Conservation (phyloP, 306 rosid species). For the Fragaria ananassa region DNA sequence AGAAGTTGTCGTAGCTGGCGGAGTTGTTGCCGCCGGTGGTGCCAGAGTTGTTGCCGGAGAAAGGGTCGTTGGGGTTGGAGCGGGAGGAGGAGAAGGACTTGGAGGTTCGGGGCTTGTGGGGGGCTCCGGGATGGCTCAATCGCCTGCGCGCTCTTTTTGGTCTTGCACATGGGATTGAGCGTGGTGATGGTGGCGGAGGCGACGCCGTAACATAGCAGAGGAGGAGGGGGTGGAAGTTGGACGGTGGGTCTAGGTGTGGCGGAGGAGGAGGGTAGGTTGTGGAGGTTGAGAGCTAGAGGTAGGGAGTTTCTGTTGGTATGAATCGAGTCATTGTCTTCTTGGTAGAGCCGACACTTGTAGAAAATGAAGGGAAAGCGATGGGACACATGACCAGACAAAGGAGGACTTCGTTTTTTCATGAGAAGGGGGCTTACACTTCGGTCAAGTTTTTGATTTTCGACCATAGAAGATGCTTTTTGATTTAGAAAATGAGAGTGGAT, state of each 20-base stretch:
- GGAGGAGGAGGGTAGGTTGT: neutral
- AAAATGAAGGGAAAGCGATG: neutral
- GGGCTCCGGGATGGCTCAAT: conserved; percentile 35
- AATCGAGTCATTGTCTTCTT: neutral
- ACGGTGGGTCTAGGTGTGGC: neutral
- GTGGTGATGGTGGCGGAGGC: neutral
- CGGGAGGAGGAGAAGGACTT: conserved; percentile 23
- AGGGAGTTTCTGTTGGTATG: neutral
- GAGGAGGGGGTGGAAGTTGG: neutral
- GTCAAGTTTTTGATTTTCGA: too few relatives aligned
- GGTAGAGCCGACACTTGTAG: neutral
- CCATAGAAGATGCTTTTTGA: too few relatives aligned
- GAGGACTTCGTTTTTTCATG: neutral
- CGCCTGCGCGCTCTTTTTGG: conserved; percentile 56
- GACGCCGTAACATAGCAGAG: conserved; percentile 27
- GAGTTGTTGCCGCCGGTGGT: conserved; percentile 23
- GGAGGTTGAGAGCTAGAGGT: neutral
- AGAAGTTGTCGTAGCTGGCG: conserved; percentile 31
- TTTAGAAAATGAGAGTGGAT: too few relatives aligned
- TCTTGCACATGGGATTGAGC: conserved; percentile 52
- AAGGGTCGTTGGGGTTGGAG: conserved; percentile 1
- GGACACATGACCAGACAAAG: neutral
- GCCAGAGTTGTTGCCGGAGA: conserved; percentile 12
- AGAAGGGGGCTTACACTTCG: neutral
- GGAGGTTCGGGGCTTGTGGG: conserved; percentile 1